These are phyloP conservation scores for Paramecium tetraurelia DNA, from an alignment of 73 alveolate species.

Conservation along the genomic window DNA sequence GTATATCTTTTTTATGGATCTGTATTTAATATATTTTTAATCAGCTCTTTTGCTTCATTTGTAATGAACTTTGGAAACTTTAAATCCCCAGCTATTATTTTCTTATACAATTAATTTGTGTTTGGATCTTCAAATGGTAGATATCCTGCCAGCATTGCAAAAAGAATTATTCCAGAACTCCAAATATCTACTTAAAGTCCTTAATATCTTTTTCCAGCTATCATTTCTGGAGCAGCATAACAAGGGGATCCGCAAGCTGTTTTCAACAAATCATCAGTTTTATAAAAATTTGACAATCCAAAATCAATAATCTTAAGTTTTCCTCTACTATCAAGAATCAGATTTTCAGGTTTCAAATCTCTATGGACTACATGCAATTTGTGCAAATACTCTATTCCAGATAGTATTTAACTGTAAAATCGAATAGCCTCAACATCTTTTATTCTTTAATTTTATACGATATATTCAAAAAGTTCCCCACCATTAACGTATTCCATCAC, in stretches of 20 bases:
- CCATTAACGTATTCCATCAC: conserved; percentile 94
- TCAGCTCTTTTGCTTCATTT: conserved; percentile 74
- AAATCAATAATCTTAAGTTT: conserved; percentile 91
- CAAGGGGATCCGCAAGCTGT: conserved; percentile 99
- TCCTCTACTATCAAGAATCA: conserved; percentile 79
- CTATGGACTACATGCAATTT: conserved; percentile 86
- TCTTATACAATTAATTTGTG: conserved; percentile 82
- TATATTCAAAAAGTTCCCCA: conserved; percentile 94
- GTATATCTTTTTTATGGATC: conserved; percentile 87
- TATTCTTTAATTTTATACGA: conserved; percentile 71
- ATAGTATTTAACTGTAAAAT: conserved; percentile 79
- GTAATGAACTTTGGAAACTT: conserved; percentile 73
- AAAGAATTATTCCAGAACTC: conserved; percentile 86
- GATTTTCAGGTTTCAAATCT: conserved; percentile 96
- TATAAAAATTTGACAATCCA: conserved; percentile 87
- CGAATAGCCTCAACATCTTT: conserved; percentile 88
- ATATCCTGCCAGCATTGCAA: conserved; percentile 90
- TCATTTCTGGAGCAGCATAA: conserved; percentile 98
- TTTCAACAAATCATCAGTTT: conserved; percentile 79
- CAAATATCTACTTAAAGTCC: conserved; percentile 82
- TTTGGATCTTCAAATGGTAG: conserved; percentile 89
- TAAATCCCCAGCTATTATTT: conserved; percentile 82
- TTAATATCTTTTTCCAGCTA: conserved; percentile 81
- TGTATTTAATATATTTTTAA: conserved; percentile 75
- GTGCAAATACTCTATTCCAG: conserved; percentile 92